Evolutionary conservation across 495 filamentous ascomycete species (phyloP).

Genomic region (Penicillium soppii): DNA sequence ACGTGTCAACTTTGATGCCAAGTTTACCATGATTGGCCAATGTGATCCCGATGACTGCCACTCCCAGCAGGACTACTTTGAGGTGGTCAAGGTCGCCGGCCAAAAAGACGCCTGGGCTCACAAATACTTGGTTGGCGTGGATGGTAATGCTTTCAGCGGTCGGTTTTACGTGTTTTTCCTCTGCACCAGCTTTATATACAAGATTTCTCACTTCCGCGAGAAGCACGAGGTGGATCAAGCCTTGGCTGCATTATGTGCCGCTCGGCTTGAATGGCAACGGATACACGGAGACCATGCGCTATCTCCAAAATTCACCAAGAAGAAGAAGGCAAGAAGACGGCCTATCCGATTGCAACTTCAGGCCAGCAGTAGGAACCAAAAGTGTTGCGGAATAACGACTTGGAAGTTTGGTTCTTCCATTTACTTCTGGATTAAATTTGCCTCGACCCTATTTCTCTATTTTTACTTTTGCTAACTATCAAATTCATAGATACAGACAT

Average conservation of each 20-base stretch:
- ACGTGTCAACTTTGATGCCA: slow-evolving; percentile 86
- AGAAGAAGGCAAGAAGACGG: slow-evolving; percentile 56
- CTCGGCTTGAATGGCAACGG: slow-evolving; percentile 79
- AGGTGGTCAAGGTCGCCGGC: slow-evolving; percentile 61
- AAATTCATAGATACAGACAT: slow-evolving; percentile 62
- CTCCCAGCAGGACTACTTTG: slow-evolving; percentile 79
- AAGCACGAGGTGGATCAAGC: slow-evolving; percentile 93
- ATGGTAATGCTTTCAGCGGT: slow-evolving; percentile 94
- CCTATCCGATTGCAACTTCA: slow-evolving; percentile 65
- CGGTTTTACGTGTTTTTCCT: slow-evolving; percentile 89
- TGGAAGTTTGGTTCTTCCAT: slow-evolving; percentile 91
- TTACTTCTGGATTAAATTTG: slow-evolving; percentile 85
- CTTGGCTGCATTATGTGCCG: slow-evolving; percentile 96
- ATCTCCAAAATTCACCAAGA: slow-evolving; percentile 62
- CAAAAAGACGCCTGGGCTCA: slow-evolving; percentile 81
- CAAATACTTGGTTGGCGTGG: slow-evolving; percentile 85
- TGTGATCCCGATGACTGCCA: slow-evolving; percentile 84
- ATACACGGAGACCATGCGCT: slow-evolving; percentile 75
- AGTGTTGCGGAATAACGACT: slow-evolving; percentile 71
- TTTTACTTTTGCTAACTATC: slow-evolving; percentile 15
- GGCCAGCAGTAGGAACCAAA: slow-evolving; percentile 72
- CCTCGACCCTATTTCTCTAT: too few relatives aligned
- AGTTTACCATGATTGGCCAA: slow-evolving; percentile 85
- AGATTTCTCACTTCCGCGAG: slow-evolving; percentile 87
- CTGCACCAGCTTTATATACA: slow-evolving; percentile 80